Conservation (phyloP, 2,329 filamentous ascomycete species). For the Waltergamsia citrina region DNA sequence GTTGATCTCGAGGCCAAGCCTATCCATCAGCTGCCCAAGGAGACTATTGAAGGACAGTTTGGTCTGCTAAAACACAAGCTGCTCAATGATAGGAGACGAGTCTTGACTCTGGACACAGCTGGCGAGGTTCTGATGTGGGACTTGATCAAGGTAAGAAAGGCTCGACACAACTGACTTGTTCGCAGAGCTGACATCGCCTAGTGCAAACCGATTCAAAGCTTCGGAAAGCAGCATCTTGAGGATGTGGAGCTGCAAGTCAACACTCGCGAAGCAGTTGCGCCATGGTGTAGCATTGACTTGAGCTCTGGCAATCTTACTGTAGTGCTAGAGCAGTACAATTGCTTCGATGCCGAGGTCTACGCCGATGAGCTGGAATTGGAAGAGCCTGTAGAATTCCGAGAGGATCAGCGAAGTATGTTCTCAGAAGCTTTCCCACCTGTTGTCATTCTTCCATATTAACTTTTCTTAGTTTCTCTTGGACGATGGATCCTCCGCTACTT, state of each 20-base stretch:
- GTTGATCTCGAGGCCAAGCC: slow-evolving; percentile 38
- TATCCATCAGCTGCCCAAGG: slow-evolving; percentile 58
- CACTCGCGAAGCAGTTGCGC: slow-evolving; percentile 78
- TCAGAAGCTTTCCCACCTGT: not conserved
- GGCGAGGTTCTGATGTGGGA: slow-evolving; percentile 96
- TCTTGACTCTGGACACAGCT: slow-evolving; percentile 86
- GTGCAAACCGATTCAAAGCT: slow-evolving; percentile 84
- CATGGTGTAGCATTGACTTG: slow-evolving; percentile 94
- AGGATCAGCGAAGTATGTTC: slow-evolving; percentile 65
- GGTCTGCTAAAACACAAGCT: slow-evolving; percentile 89
- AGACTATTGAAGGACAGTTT: slow-evolving; percentile 90
- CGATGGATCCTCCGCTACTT: slow-evolving; percentile 94
- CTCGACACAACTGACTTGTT: slow-evolving; percentile 8
- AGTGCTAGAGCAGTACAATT: slow-evolving; percentile 86
- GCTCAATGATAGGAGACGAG: slow-evolving; percentile 81
- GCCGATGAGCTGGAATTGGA: slow-evolving; percentile 76
- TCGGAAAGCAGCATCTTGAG: slow-evolving; percentile 87
- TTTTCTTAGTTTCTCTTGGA: slow-evolving; percentile 77
- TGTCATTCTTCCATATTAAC: not conserved
- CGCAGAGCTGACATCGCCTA: slow-evolving; percentile 19
- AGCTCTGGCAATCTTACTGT: slow-evolving; percentile 88
- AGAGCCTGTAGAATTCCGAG: slow-evolving; percentile 70
- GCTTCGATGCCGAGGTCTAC: slow-evolving; percentile 96
- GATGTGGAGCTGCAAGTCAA: slow-evolving; percentile 84
- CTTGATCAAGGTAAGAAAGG: slow-evolving; percentile 71